Evolutionary conservation across 495 filamentous ascomycete genomes (phyloP).

Genomic region (Aspergillus bertholletiae): DNA sequence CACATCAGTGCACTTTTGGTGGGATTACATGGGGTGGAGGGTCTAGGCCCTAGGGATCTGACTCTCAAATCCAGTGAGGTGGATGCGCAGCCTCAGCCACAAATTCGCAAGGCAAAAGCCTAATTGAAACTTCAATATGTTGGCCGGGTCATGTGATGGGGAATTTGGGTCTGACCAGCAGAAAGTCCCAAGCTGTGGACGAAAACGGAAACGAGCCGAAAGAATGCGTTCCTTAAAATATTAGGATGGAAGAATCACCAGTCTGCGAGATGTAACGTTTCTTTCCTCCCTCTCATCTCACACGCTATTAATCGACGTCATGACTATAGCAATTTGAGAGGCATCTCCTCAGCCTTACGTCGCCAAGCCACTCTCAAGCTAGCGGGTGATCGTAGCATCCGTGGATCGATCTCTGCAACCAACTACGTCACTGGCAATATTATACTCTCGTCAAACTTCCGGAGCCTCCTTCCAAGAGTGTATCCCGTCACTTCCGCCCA

Average conservation of each 20-base stretch:
- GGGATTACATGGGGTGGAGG: not conserved
- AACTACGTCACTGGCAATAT: slow-evolving; percentile 22
- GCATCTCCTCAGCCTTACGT: not conserved
- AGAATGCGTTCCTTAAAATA: not conserved
- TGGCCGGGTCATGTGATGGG: not conserved
- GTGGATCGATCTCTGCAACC: slow-evolving; percentile 18
- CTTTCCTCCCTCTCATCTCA: not conserved
- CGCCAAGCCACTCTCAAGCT: not conserved
- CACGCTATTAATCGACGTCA: slow-evolving; percentile 2
- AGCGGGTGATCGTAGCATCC: slow-evolving; percentile 6
- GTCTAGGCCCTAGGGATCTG: not conserved
- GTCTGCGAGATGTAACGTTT: not conserved
- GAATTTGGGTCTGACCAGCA: not conserved
- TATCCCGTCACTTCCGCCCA: slow-evolving; percentile 1
- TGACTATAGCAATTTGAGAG: slow-evolving; percentile 18
- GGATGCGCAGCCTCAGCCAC: not conserved
- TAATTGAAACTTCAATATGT: no score
- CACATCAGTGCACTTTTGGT: no score
- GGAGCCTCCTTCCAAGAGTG: slow-evolving; percentile 22
- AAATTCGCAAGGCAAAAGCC: not conserved
- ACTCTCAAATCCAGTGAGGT: not conserved
- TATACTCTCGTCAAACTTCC: slow-evolving; percentile 25
- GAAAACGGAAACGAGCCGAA: slow-evolving; percentile 5
- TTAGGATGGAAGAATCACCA: slow-evolving; percentile 3
- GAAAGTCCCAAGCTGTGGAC: not conserved